Evolutionary conservation across 2,329 filamentous ascomycete species (phyloP).

Genomic region (Xylaria sp.): DNA sequence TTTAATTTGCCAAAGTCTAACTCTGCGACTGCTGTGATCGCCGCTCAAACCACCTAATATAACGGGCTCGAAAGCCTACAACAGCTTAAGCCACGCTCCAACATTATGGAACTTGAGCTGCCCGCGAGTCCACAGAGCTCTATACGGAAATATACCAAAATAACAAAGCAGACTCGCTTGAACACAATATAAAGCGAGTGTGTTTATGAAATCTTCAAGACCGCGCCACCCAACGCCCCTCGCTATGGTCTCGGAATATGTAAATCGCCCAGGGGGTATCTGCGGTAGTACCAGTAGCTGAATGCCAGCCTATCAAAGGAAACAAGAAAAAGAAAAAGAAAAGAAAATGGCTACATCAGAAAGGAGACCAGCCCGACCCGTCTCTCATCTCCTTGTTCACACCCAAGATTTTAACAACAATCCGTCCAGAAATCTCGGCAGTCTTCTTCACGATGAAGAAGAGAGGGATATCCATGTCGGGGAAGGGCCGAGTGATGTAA

Average conservation of each 20-base stretch:
- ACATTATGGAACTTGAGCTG: neutral
- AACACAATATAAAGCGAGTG: slow-evolving; percentile 21
- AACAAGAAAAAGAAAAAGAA: neutral
- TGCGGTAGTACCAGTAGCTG: slow-evolving; percentile 15
- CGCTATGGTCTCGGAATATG: slow-evolving; percentile 32
- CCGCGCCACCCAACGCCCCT: slow-evolving; percentile 35
- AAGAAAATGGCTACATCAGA: neutral
- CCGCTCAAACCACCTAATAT: neutral
- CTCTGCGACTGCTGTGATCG: neutral
- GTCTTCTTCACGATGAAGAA: slow-evolving; percentile 41
- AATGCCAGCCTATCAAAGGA: neutral
- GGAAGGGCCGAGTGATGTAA: slow-evolving; percentile 70
- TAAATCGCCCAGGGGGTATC: slow-evolving; percentile 21
- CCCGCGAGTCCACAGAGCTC: neutral
- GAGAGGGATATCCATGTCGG: slow-evolving; percentile 57
- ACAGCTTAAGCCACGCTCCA: slow-evolving; percentile 6
- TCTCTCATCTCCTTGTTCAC: slow-evolving; percentile 38
- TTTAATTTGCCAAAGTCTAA: neutral
- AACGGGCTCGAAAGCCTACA: neutral
- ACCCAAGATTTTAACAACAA: slow-evolving; percentile 46
- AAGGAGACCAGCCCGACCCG: neutral
- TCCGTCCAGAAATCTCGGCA: slow-evolving; percentile 38
- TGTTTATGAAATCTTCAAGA: slow-evolving; percentile 12
- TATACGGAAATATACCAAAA: slow-evolving; percentile 19
- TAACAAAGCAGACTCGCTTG: slow-evolving; percentile 13